Evolutionary conservation across 2,329 filamentous ascomycete species (phyloP).

Genomic region (Stachybotrys echinatus): DNA sequence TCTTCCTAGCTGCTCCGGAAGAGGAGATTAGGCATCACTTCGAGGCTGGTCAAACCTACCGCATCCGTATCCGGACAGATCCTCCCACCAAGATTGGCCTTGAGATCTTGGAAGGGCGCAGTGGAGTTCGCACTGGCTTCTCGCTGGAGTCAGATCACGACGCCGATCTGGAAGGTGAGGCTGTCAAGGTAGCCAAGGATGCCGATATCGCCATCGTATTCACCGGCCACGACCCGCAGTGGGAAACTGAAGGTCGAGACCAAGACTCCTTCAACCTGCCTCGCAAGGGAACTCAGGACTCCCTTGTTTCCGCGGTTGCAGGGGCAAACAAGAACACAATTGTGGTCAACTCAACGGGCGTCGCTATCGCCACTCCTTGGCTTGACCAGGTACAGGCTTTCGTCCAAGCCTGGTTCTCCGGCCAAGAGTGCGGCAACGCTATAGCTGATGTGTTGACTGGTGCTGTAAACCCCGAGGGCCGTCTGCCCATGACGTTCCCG

Average conservation of each 20-base stretch:
- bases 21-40: constrained; percentile 17
- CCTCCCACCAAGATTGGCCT: constrained; percentile 20
- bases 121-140: constrained; percentile 21
- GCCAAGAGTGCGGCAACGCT: constrained; percentile 63
- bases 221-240: constrained; percentile 51
- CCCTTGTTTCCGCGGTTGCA: constrained; percentile 50
- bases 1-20: constrained; percentile 18
- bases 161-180: constrained; percentile 33
- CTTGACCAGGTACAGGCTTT: constrained; percentile 48
- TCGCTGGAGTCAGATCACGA: constrained; percentile 23
- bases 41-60: constrained; percentile 15
- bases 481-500: constrained; percentile 59
- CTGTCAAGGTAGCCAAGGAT: constrained; percentile 48
- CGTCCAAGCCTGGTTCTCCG: constrained; percentile 63
- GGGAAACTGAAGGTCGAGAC: constrained; percentile 53
- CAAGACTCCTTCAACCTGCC: constrained; percentile 66
- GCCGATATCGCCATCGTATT: constrained; percentile 52
- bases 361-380: constrained; percentile 54
- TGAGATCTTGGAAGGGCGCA: constrained; percentile 19
- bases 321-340: constrained; percentile 52
- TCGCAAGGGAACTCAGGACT: constrained; percentile 42
- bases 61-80: constrained; percentile 19
- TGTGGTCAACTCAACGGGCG: constrained; percentile 59
- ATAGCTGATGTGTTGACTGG: constrained; percentile 62
- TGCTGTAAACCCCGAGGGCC: constrained; percentile 56